Conservation (phyloP, 2,329 filamentous ascomycete species). For the Tolypocladium paradoxum region DNA sequence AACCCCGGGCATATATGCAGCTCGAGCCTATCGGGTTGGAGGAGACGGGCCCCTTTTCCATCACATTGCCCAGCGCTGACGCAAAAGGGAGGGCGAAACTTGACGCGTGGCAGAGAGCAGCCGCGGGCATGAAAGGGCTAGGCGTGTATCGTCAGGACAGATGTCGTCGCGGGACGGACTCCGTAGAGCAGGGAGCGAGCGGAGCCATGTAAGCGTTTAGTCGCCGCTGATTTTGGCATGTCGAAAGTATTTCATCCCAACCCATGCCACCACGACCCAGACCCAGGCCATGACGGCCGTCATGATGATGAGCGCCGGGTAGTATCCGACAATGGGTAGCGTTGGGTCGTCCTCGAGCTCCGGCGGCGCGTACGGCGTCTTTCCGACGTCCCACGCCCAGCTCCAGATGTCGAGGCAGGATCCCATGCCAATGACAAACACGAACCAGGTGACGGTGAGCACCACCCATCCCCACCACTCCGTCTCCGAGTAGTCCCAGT, state of each 20-base stretch:
- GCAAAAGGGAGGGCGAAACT: too few relatives aligned
- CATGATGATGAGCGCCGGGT: constrained; percentile 85
- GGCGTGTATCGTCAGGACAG: too few relatives aligned
- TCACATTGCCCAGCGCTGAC: too few relatives aligned
- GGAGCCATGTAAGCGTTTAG: constrained; percentile 21
- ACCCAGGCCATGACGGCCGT: constrained; percentile 98
- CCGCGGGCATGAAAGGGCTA: too few relatives aligned
- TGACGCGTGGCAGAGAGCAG: neutral
- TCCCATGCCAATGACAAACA: constrained; percentile 95
- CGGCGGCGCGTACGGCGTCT: constrained; percentile 88
- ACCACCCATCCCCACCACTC: constrained; percentile 98
- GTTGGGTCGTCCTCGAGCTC: constrained; percentile 93
- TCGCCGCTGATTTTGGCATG: constrained; percentile 80
- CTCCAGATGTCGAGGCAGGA: constrained; percentile 92
- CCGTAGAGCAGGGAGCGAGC: neutral
- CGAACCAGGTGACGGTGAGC: constrained; percentile 80
- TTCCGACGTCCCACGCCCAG: constrained; percentile 98
- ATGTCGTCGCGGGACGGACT: neutral
- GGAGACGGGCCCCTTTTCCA: neutral
- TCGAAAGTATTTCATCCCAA: constrained; percentile 98
- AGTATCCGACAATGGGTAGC: constrained; percentile 91
- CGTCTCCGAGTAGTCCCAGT: constrained; percentile 89
- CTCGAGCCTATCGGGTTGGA: neutral
- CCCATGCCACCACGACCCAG: constrained; percentile 95
- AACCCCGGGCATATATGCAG: too few relatives aligned